These are phyloP conservation scores for Prinsepia uniflora DNA, from an alignment of 306 rosid species.

Conservation along the genomic window DNA sequence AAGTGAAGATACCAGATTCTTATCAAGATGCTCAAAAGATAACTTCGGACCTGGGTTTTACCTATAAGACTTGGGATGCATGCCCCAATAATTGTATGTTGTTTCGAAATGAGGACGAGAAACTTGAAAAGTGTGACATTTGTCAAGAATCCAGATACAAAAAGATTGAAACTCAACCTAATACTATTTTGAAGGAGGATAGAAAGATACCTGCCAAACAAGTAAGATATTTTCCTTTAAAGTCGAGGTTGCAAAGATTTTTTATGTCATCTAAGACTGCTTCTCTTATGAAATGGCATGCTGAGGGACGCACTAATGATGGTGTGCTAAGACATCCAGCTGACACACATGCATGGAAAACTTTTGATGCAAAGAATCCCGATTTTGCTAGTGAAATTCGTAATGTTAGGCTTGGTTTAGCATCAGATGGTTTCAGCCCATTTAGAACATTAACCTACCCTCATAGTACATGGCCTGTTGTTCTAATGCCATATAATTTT, in stretches of 20 bases:
- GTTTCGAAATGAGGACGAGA: no score
- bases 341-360: background rate
- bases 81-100: no score
- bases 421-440: no score
- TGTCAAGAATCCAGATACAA: no score
- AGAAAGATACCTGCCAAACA: conserved; percentile 1
- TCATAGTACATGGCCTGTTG: no score
- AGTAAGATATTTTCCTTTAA: conserved; percentile 2
- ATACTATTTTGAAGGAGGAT: background rate
- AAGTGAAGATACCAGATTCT: background rate
- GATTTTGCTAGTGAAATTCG: background rate
- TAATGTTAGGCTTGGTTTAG: no score
- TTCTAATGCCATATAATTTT: no score
- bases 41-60: background rate
- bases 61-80: conserved; percentile 7
- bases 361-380: background rate
- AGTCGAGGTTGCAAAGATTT: background rate
- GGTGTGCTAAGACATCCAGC: background rate
- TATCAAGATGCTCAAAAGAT: background rate
- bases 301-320: background rate
- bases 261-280: background rate
- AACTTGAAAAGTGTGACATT: no score
- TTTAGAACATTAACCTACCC: no score
- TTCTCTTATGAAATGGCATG: background rate
- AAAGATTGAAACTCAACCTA: no score